Percentiles rank a stretch among this genome's conserved stretches.
These are phyloP conservation scores for Lippia alba DNA, from an alignment of 305 asterid species.

Conservation along the genomic window DNA sequence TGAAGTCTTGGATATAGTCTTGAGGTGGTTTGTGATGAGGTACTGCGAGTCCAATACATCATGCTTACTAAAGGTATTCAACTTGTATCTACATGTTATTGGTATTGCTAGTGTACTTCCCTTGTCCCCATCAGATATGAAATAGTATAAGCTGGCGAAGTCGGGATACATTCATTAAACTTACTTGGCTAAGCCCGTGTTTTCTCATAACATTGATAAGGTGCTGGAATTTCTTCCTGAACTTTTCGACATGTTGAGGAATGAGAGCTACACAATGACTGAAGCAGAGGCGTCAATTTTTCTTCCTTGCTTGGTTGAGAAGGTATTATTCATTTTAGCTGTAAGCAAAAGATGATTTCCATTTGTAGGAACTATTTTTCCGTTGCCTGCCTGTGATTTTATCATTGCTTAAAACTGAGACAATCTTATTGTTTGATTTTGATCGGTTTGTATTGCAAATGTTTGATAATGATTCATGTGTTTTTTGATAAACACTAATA, in stretches of 20 bases:
- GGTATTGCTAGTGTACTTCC: constrained; percentile 4
- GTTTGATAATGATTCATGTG: constrained; percentile 12
- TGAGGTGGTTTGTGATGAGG: constrained; percentile 95
- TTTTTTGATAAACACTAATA: not conserved
- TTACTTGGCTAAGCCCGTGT: constrained; percentile 11
- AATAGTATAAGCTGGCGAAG: not conserved
- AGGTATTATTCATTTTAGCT: constrained; percentile 53
- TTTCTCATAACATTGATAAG: constrained; percentile 46
- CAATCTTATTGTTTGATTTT: not conserved
- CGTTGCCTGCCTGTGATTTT: not conserved
- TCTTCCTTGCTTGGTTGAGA: constrained; percentile 94
- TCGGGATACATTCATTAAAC: too few relatives aligned
- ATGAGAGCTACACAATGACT: constrained; percentile 84
- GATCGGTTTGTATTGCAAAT: not conserved
- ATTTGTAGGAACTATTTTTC: constrained; percentile 8
- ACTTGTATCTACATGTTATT: constrained; percentile 9
- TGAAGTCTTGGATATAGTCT: constrained; percentile 87
- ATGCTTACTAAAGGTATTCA: constrained; percentile 81
- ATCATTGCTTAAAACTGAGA: constrained; percentile 18
- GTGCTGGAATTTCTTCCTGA: constrained; percentile 99
- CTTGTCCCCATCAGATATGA: not conserved
- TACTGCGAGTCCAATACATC: constrained; percentile 93
- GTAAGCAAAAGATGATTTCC: constrained; percentile 19
- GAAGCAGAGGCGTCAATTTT: constrained; percentile 98
- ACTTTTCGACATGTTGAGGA: constrained; percentile 82